phyloP scores from a whole-genome alignment of 1,284 basidiomycete species.

The Mycosarcoma mackinlayi region DNA sequence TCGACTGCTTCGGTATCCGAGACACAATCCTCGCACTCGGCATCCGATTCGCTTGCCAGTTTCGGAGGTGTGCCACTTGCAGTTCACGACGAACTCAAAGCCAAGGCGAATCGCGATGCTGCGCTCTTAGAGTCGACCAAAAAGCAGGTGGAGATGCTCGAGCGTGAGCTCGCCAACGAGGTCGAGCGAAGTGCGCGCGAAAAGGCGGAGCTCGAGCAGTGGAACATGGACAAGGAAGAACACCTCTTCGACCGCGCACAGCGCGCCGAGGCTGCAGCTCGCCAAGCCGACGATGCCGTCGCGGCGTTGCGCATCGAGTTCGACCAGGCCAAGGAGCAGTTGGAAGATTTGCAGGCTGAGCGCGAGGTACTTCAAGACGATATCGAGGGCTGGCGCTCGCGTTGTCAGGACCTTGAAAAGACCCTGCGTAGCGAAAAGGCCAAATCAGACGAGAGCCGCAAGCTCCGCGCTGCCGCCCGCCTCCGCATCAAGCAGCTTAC shows the following conservation, averaged over 20 bases:
- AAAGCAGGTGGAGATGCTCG: slow-evolving; percentile 52
- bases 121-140: slow-evolving; percentile 50
- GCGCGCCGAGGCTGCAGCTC: slow-evolving; percentile 38
- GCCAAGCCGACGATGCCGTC: slow-evolving; percentile 18
- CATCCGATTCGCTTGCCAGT: slow-evolving; percentile 33
- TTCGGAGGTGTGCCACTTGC: slow-evolving; percentile 44
- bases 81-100: slow-evolving; percentile 58
- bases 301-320: slow-evolving; percentile 34
- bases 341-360: slow-evolving; percentile 62
- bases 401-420: slow-evolving; percentile 63
- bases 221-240: slow-evolving; percentile 54
- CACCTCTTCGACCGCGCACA: slow-evolving; percentile 44
- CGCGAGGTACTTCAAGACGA: slow-evolving; percentile 64
- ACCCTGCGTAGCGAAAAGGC: slow-evolving; percentile 52
- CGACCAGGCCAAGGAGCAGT: slow-evolving; percentile 24
- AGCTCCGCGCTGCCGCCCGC: slow-evolving; percentile 41
- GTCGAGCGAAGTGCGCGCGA: slow-evolving; percentile 44
- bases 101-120: slow-evolving; percentile 49
- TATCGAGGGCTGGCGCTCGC: slow-evolving; percentile 64
- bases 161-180: slow-evolving; percentile 49
- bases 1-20: slow-evolving; percentile 30
- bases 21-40: slow-evolving; percentile 18
- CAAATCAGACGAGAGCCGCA: slow-evolving; percentile 52
- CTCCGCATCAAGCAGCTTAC: slow-evolving; percentile 54
- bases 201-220: slow-evolving; percentile 57